Base-by-base conservation (phyloP, 306 rosid species). In the Leucaena leucocephala region DNA sequence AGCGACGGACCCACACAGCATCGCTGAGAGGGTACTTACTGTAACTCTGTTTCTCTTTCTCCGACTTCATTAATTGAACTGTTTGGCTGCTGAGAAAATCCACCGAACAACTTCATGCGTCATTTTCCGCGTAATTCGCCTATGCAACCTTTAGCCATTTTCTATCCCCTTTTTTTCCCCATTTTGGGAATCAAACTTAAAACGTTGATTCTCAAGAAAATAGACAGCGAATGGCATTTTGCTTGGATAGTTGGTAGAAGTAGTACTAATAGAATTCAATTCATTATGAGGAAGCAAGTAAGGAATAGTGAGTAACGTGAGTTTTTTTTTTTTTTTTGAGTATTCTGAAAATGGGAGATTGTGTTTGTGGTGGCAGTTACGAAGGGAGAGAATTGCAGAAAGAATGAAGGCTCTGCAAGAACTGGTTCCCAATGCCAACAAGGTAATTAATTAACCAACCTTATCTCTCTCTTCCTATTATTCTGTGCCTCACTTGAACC, bases 1-100 rank as follows among this genome's bases (percentile, higher is more conserved):
- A 85, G 99, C 99, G 39, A 96, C 99, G 42, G 99, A 96, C 72
- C 99, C 99, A 48, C 99, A 96, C 84, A 93, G 98, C 79, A 96
- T 96, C 65, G 99, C 99, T 3, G 99, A 96, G 82, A 90, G 99
- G 82, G 99, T 90, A 88, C 9, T n/a, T 54, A 54, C 61, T n/a
- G 35, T 43, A 21, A 42, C 39, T 78, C 76, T 69, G 75, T 27
- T 19, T 55, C 55, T 27, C 74, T 72, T 80, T 64, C 38, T 49
- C 58, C 33, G 34, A 54, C 63, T 42, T 43, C 59, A 45, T 63
- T 54, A 64, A 45, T 63, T 45, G 42, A 55, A 34, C 22, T 22
- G 87, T 81, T 82, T 80, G 71, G 82, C 36, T 75, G 58, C 59
- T 44, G 55, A 66, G 87, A 75, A 82, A 85, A 77, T 70, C 21